Evolutionary conservation across 2,329 filamentous ascomycete species (phyloP).

Genomic region (Colletotrichum horii): DNA sequence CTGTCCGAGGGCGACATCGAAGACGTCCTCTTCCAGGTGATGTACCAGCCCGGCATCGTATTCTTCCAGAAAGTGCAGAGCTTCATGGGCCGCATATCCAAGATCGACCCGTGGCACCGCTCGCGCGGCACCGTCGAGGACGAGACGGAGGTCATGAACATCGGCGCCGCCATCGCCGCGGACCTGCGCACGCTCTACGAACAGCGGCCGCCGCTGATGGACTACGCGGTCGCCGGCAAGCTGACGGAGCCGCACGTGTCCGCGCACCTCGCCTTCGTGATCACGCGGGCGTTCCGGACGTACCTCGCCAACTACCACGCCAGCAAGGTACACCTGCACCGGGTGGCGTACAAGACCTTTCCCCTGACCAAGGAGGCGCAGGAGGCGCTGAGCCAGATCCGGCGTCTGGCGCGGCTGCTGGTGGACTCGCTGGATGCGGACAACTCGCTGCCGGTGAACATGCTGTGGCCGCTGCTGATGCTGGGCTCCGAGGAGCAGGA

Average conservation of each 20-base stretch:
- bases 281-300: conserved; percentile 58
- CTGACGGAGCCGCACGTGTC: conserved; percentile 53
- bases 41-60: conserved; percentile 59
- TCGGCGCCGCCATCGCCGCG: conserved; percentile 53
- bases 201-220: conserved; percentile 58
- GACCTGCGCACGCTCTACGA: conserved; percentile 57
- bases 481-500: conserved; percentile 60
- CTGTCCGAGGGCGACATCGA: conserved; percentile 43
- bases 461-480: conserved; percentile 64
- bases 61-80: conserved; percentile 65
- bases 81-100: conserved; percentile 61
- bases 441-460: conserved; percentile 57
- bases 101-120: conserved; percentile 62
- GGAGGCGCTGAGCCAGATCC: conserved; percentile 54
- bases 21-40: conserved; percentile 57
- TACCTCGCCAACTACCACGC: conserved; percentile 63
- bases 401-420: conserved; percentile 50
- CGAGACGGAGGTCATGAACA: conserved; percentile 62
- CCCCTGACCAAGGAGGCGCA: conserved; percentile 55
- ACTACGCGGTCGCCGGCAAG: conserved; percentile 58
- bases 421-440: conserved; percentile 43
- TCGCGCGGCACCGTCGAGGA: conserved; percentile 61
- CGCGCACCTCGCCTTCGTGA: conserved; percentile 50
- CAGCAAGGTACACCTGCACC: conserved; percentile 60
- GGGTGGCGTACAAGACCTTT: conserved; percentile 60